A percentile compares a stretch with the other conserved stretches of the same genome.
Conservation (phyloP, 1,284 basidiomycete species). For the Xerocomus minutiporus region DNA sequence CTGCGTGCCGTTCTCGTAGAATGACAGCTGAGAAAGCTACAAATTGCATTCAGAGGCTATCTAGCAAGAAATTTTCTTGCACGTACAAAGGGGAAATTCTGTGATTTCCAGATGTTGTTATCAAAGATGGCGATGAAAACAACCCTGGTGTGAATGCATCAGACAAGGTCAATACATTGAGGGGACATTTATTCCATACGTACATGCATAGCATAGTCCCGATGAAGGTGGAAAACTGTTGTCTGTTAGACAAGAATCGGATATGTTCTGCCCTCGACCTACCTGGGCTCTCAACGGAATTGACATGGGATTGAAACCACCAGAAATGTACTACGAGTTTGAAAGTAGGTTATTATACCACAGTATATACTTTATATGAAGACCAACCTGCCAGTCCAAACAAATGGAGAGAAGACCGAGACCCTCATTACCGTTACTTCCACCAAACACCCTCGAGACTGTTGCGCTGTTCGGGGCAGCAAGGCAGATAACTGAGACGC, state of each 20-base stretch:
- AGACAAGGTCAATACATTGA: slow-evolving; percentile 3
- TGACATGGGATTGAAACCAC: slow-evolving; percentile 38
- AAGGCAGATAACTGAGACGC: slow-evolving; percentile 56
- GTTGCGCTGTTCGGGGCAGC: slow-evolving; percentile 45
- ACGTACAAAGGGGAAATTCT: slow-evolving; percentile 46
- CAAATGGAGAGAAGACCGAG: slow-evolving; percentile 47
- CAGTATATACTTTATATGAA: background rate
- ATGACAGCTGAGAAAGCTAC: slow-evolving; percentile 46
- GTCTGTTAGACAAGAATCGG: background rate
- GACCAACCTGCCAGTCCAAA: slow-evolving; percentile 50
- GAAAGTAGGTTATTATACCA: background rate
- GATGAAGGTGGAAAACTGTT: slow-evolving; percentile 38
- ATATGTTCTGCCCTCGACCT: background rate
- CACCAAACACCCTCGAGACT: slow-evolving; percentile 57
- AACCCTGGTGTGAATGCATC: slow-evolving; percentile 27
- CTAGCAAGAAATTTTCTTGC: too few species aligned
- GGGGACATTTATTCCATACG: slow-evolving; percentile 5
- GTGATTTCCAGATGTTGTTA: slow-evolving; percentile 46
- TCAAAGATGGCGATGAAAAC: slow-evolving; percentile 42
- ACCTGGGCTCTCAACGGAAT: slow-evolving; percentile 44
- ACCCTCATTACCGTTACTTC: slow-evolving; percentile 59
- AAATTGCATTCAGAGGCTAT: background rate
- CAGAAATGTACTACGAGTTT: slow-evolving; percentile 41
- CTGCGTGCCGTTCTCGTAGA: slow-evolving; percentile 45
- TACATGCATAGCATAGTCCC: slow-evolving; percentile 46